These are phyloP conservation scores for Fonsecaea pedrosoi DNA, from an alignment of 2,329 filamentous ascomycete species.

Conservation along the genomic window DNA sequence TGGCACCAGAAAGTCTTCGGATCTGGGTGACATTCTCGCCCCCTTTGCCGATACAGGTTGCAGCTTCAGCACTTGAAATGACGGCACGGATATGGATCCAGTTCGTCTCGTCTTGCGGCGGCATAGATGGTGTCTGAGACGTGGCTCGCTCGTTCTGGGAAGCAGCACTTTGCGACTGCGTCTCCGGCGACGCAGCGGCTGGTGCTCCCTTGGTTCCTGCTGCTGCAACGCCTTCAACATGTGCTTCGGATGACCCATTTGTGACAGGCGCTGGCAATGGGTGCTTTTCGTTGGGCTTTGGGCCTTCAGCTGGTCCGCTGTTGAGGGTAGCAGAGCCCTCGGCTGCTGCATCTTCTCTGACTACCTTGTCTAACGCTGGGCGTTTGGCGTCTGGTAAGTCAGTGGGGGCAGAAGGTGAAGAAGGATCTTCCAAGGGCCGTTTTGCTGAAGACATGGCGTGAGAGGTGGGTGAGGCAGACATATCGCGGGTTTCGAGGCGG, in stretches of 20 bases:
- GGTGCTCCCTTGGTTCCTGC: constrained; percentile 21
- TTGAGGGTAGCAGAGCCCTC: constrained; percentile 45
- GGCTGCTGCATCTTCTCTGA: constrained; percentile 65
- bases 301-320: constrained; percentile 42
- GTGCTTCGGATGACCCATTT: constrained; percentile 62
- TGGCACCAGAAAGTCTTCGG: constrained; percentile 89
- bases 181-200: constrained; percentile 51
- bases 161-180: constrained; percentile 65
- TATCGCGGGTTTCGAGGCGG: constrained; percentile 56
- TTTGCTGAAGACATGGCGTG: constrained; percentile 65
- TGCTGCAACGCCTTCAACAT: constrained; percentile 61
- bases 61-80: constrained; percentile 95
- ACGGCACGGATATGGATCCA: constrained; percentile 98
- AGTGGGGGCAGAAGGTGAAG: constrained; percentile 86
- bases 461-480: constrained; percentile 69
- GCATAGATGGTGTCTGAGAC: constrained; percentile 48
- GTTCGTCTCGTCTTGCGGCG: constrained; percentile 83
- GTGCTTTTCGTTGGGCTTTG: constrained; percentile 22
- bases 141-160: constrained; percentile 60
- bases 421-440: constrained; percentile 95
- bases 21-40: constrained; percentile 99
- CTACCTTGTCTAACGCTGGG: constrained; percentile 90
- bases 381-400: constrained; percentile 98
- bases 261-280: constrained; percentile 48
- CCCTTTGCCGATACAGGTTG: constrained; percentile 97